These are phyloP conservation scores for Aspergillus panamensis DNA, from an alignment of 495 filamentous ascomycete genomes.

Conservation along the genomic window DNA sequence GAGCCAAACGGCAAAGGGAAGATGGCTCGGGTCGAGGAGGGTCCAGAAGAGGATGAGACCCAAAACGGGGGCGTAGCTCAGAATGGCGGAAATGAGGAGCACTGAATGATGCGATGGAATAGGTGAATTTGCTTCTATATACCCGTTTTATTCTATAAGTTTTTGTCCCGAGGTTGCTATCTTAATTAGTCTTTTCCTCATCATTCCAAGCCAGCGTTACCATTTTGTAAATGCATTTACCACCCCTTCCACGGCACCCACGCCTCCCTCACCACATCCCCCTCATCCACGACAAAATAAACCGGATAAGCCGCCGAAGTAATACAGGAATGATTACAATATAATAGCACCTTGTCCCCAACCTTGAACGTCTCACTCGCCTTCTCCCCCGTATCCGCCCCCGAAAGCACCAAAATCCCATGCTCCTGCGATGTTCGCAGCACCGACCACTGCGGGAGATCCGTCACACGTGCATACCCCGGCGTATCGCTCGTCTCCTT, in stretches of 20 bases:
- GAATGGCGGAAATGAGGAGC: no score
- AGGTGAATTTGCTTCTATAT: no score
- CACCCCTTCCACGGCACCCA: constrained; percentile 35
- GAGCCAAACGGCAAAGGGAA: no score
- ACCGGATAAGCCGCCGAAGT: constrained; percentile 6
- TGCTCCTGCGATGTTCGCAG: constrained; percentile 64
- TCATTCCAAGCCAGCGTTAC: no score
- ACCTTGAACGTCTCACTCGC: constrained; percentile 24
- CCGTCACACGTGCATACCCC: constrained; percentile 9
- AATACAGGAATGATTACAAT: constrained; percentile 34
- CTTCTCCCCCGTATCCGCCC: constrained; percentile 6
- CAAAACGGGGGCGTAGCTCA: no score
- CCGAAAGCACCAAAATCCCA: constrained; percentile 47
- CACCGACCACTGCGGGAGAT: constrained; percentile 53
- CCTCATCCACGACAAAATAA: constrained; percentile 15
- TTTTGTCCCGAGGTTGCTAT: no score
- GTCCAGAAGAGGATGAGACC: no score
- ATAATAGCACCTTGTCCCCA: constrained; percentile 29
- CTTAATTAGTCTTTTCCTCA: no score
- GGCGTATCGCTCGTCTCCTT: constrained; percentile 18
- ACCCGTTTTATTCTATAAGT: no score
- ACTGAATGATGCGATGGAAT: no score
- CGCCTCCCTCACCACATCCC: constrained; percentile 28
- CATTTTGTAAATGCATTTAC: constrained; percentile 1
- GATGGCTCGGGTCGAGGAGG: no score